Evolutionary conservation across 202 grass and related monocot genomes (phyloP), one percentile per base, ranked within the genome.

Genomic region (Carex sylvatica): DNA sequence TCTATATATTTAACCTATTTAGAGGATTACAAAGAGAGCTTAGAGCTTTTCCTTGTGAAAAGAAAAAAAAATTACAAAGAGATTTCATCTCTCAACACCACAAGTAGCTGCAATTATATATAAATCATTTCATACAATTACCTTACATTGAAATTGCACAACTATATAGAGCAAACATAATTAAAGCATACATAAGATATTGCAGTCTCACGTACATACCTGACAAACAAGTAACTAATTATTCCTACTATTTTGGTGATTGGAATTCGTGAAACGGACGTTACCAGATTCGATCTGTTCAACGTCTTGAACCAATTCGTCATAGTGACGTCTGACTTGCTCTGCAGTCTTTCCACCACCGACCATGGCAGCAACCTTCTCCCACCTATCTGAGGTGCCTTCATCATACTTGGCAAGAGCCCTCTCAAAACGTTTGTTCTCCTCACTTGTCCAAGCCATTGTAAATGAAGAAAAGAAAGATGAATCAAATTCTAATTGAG

Each of bases 311-410:
- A 85, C 24, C 74, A 94, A 85, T 19, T 46, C 16, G 38, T 81
- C 87, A 79, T 74, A 94, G 85, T 94, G 92, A 53, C 84, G 84
- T 73, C 54, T 86, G 14, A 84, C 85, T 61, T 94, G 88, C 23
- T 94, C 89, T 30, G 74, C 87, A 20, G 92, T 94, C 85, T 82
- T 94, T 19, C 92, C 92, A 11, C 92, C 92, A 82, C 92, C 89
- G 31, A 94, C 92, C 74, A 78, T 90, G 26, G 87, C 83, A 6
- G 92, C 92, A 58, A 94, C 82, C 58, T 85, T 87, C 73, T 91
- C 87, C 92, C 92, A 94, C 58, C 74, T 58, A 59, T 65, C 83
- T 5, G 92, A 78, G n/a, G 87, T 42, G 87, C 85, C 83, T 33
- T 28, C 52, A 40, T 85, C 87, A 67, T 89, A 91, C 68, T 26